Evolutionary conservation across 208 protist species (phyloP).

Genomic region (Crithidia mellificae): DNA sequence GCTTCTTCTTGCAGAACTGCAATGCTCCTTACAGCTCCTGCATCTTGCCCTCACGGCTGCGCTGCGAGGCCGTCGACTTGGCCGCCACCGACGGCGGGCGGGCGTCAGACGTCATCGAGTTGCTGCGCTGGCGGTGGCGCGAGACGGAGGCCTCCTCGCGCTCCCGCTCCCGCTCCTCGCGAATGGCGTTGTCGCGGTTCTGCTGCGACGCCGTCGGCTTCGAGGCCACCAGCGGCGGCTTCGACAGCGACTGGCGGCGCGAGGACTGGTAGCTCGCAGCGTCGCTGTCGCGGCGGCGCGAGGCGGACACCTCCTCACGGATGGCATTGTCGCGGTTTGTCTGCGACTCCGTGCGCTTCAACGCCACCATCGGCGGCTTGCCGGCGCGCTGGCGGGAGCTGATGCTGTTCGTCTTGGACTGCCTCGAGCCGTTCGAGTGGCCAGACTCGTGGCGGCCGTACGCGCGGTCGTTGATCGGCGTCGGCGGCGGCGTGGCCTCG

Average conservation of each 20-base stretch:
- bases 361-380: slow-evolving; percentile 41
- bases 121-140: slow-evolving; percentile 24
- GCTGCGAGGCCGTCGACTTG: slow-evolving; percentile 35
- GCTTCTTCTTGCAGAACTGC: too few relatives aligned
- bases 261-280: slow-evolving; percentile 39
- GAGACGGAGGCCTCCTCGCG: slow-evolving; percentile 22
- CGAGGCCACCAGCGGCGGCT: slow-evolving; percentile 51
- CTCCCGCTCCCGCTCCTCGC: slow-evolving; percentile 35
- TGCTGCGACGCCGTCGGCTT: slow-evolving; percentile 59
- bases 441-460: slow-evolving; percentile 20
- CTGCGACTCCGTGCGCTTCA: slow-evolving; percentile 46
- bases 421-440: slow-evolving; percentile 14
- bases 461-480: slow-evolving; percentile 29
- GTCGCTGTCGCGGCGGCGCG: slow-evolving; percentile 29
- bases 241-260: slow-evolving; percentile 48
- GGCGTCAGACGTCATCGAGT: slow-evolving; percentile 32
- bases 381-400: slow-evolving; percentile 21
- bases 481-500: slow-evolving; percentile 34
- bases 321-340: slow-evolving; percentile 31
- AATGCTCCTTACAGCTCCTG: neutral
- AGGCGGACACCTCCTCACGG: slow-evolving; percentile 17
- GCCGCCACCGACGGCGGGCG: slow-evolving; percentile 23
- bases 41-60: slow-evolving; percentile 25
- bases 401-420: slow-evolving; percentile 32
- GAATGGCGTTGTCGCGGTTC: slow-evolving; percentile 41